phyloP scores from a whole-genome alignment of 164 flowering plant genomes.

The Vitis riparia region DNA sequence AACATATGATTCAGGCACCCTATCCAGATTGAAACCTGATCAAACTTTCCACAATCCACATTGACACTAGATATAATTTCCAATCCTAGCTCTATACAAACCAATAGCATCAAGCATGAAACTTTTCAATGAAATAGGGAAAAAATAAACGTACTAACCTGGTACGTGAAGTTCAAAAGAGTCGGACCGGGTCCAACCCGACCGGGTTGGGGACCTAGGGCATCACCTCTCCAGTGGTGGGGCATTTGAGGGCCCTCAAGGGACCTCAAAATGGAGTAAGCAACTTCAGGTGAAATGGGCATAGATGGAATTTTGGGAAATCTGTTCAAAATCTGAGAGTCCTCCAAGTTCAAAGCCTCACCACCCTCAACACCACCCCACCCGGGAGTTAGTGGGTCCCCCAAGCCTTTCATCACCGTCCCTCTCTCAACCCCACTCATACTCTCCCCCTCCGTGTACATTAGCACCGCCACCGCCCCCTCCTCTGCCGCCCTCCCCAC shows the following conservation, averaged over 20 bases:
- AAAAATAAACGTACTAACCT: conserved; percentile 39
- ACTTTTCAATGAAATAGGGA: background rate
- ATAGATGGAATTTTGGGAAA: conserved; percentile 80
- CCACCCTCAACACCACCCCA: conserved; percentile 76
- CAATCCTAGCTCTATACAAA: no score
- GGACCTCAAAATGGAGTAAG: conserved; percentile 49
- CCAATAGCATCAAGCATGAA: no score
- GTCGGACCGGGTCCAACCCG: conserved; percentile 75
- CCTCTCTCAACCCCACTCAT: conserved; percentile 54
- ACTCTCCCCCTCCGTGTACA: conserved; percentile 54
- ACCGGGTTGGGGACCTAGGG: conserved; percentile 13
- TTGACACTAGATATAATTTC: no score
- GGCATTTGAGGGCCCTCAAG: conserved; percentile 61
- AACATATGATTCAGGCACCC: no score
- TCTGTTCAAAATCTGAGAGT: conserved; percentile 40
- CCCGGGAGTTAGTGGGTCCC: conserved; percentile 91
- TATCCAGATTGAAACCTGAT: no score
- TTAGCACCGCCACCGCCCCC: conserved; percentile 70
- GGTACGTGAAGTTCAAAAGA: conserved; percentile 62
- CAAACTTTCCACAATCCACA: no score
- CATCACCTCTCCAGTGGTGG: conserved; percentile 45
- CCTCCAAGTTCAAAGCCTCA: conserved; percentile 55
- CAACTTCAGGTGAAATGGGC: conserved; percentile 69
- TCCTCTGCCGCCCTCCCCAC: conserved; percentile 59
- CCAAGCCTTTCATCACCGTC: conserved; percentile 75